Conservation (phyloP, 2,329 filamentous ascomycete genomes). For the Xylaria sp. region DNA sequence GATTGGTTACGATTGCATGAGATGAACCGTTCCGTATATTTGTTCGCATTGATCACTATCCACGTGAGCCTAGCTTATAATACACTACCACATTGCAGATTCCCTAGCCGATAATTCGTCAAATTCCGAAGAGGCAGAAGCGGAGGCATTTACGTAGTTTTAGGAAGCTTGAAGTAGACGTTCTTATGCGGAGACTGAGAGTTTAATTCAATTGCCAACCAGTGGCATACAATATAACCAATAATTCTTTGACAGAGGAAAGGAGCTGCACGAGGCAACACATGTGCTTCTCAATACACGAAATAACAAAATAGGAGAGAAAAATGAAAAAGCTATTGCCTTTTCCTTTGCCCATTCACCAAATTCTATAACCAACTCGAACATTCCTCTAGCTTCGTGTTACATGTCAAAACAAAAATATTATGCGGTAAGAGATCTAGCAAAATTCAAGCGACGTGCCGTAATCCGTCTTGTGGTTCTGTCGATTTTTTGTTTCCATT, state of each 20-base stretch:
- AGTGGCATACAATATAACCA: conserved; percentile 1
- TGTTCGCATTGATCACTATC: background rate
- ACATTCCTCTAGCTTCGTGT: background rate
- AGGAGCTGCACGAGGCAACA: background rate
- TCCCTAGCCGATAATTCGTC: background rate
- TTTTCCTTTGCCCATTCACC: background rate
- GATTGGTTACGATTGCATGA: background rate
- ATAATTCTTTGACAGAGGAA: background rate
- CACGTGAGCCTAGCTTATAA: conserved; percentile 9
- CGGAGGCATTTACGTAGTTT: background rate
- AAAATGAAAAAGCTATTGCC: background rate
- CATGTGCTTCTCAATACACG: background rate
- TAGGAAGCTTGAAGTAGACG: background rate
- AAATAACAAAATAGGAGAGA: background rate
- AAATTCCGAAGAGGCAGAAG: background rate
- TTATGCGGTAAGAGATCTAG: background rate
- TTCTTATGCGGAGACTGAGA: background rate
- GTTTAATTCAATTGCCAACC: conserved; percentile 10
- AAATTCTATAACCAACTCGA: background rate
- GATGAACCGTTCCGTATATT: background rate
- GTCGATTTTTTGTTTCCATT: conserved; percentile 19
- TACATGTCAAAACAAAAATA: background rate
- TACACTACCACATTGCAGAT: background rate
- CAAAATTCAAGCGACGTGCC: conserved; percentile 5
- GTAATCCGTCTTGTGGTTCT: conserved; percentile 23